Evolutionary conservation across 169 alveolate species (phyloP).

Genomic region (Plasmodium knowlesi): DNA sequence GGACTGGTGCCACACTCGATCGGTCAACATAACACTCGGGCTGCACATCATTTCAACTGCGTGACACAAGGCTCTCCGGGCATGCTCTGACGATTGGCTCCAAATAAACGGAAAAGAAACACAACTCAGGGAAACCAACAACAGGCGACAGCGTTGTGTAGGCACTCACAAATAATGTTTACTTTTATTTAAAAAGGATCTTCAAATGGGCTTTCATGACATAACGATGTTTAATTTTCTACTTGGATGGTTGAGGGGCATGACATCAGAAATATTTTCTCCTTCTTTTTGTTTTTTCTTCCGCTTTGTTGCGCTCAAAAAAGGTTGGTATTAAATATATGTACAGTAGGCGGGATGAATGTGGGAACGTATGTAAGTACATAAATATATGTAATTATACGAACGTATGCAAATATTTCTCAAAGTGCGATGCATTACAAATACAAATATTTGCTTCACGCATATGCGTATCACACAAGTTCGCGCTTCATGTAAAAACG

Average conservation of each 20-base stretch:
- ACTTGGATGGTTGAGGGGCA: neutral
- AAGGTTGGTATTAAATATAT: neutral
- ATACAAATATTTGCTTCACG: neutral
- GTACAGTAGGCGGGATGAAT: neutral
- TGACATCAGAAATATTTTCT: neutral
- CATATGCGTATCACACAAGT: neutral
- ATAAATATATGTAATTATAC: neutral
- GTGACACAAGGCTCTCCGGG: neutral
- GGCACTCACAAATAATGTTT: neutral
- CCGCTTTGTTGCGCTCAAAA: neutral
- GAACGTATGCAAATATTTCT: neutral
- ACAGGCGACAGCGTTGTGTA: neutral
- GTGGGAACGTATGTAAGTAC: neutral
- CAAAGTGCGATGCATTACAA: neutral
- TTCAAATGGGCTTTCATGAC: slow-evolving; percentile 12
- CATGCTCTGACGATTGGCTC: neutral
- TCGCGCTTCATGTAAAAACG: neutral
- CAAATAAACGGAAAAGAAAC: neutral
- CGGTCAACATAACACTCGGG: neutral
- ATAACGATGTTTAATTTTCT: neutral
- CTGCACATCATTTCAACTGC: neutral
- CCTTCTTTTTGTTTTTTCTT: neutral
- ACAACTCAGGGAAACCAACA: neutral
- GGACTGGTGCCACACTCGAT: neutral
- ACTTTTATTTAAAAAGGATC: neutral